Conservation (phyloP, 2,329 filamentous ascomycete species). For the Grosmannia clavigera region DNA sequence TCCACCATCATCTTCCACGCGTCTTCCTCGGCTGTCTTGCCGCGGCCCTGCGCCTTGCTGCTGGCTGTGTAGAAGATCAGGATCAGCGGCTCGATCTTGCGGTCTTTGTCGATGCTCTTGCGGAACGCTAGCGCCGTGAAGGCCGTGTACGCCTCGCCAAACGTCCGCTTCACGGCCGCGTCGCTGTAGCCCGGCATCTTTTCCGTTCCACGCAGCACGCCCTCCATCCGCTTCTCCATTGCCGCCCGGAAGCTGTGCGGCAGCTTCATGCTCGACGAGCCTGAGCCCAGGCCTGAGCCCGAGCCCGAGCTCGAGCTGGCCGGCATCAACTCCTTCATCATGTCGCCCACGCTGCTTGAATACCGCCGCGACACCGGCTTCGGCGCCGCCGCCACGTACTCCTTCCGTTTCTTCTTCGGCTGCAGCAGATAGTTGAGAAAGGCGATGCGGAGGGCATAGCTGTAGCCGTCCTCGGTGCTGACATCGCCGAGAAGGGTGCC, state of each 20-base stretch:
- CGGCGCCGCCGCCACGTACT: constrained; percentile 59
- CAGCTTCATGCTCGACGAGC: constrained; percentile 44
- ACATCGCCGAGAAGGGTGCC: constrained; percentile 29
- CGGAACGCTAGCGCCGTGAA: constrained; percentile 82
- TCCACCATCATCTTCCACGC: constrained; percentile 87
- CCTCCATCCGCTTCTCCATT: constrained; percentile 61
- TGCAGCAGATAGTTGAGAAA: constrained; percentile 90
- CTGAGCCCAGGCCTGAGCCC: constrained; percentile 11
- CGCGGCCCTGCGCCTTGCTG: constrained; percentile 70
- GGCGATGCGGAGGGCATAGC: constrained; percentile 78
- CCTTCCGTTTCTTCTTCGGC: constrained; percentile 77
- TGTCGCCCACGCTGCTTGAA: constrained; percentile 61
- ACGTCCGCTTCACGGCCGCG: constrained; percentile 80
- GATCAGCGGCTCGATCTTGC: constrained; percentile 81
- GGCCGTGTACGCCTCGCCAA: constrained; percentile 86
- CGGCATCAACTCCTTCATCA: constrained; percentile 72
- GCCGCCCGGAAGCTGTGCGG: constrained; percentile 40
- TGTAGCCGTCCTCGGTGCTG: constrained; percentile 72
- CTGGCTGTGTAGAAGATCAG: constrained; percentile 95
- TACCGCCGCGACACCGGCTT: constrained; percentile 7
- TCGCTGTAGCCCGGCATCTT: constrained; percentile 81
- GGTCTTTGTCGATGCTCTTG: constrained; percentile 86
- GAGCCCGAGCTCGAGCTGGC: constrained; percentile 16
- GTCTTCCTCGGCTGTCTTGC: constrained; percentile 66
- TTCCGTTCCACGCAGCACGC: constrained; percentile 71